Conservation (phyloP, 306 rosid genomes). For the Coriaria nepalensis region DNA sequence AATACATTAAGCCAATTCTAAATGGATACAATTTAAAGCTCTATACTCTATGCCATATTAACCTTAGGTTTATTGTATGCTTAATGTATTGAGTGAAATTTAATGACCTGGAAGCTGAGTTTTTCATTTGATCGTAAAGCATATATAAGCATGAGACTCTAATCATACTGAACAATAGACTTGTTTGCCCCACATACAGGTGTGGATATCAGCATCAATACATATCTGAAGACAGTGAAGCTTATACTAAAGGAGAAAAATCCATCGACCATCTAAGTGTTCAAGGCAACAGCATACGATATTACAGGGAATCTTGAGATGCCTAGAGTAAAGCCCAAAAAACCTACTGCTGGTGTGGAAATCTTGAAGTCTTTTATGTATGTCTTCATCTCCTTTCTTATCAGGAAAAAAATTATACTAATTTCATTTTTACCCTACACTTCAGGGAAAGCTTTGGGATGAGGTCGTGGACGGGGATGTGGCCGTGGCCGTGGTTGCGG, state of each 20-base stretch:
- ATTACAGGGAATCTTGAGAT: conserved; percentile 67
- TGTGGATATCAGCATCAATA: conserved; percentile 77
- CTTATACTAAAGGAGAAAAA: conserved; percentile 87
- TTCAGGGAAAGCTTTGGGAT: conserved; percentile 74
- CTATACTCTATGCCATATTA: too few relatives aligned
- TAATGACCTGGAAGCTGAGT: conserved; percentile 6
- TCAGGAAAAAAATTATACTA: too few relatives aligned
- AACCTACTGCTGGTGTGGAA: conserved; percentile 80
- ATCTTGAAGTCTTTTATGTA: too few relatives aligned
- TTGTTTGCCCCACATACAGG: conserved; percentile 35
- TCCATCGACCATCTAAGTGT: conserved; percentile 96
- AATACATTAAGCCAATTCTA: too few relatives aligned
- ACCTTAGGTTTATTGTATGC: too few relatives aligned
- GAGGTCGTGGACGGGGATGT: conserved; percentile 79
- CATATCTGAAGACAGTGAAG: conserved; percentile 87
- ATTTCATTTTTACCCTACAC: too few relatives aligned
- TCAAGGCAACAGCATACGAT: conserved; percentile 86
- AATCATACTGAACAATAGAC: conserved; percentile 18
- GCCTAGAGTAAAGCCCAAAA: conserved; percentile 91
- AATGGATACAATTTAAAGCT: too few relatives aligned
- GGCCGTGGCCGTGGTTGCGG: conserved; percentile 79
- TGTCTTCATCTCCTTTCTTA: conserved; percentile 12
- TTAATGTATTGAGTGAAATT: too few relatives aligned
- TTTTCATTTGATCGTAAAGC: too few relatives aligned
- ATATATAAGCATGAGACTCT: too few relatives aligned